Base-by-base conservation (phyloP, 257 asterid genomes). In the Lycium ferocissimum region DNA sequence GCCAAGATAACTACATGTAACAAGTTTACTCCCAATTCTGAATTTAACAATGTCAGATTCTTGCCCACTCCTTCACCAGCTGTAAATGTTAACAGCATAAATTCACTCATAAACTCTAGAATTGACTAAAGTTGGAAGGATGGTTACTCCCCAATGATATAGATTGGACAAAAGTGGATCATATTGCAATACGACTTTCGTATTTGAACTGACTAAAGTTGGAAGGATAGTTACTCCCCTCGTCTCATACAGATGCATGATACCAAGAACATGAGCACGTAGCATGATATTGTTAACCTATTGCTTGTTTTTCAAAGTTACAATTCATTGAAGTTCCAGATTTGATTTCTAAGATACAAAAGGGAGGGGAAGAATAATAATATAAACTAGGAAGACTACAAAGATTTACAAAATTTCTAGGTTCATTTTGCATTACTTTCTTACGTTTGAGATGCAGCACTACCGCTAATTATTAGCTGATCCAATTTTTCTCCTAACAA, bases 351-450 rank as follows among this genome's bases (percentile, higher is more conserved):
- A 76, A 53, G 65, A 75, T 49, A 75, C 62, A 75, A 75, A 75
- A 75, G 6, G 65, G 26, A 12, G 81, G 10, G 14, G 63, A 51
- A 76, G 6, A 53, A 4, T 14, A 20, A 12, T 49, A 26, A 12
- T 43, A 63, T 63, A 53, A 83, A 56, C 84, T 38, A 81, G 17
- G 4, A 81, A 58, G 43, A 57, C 8, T 81, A 81, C 12, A 6
- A 37, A 45, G 40, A 59, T 57, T 5, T 59, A 58, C 84, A 38
- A 57, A 59, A 57, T 81, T 81, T 81, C 2, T 81, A n/a, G 58
- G 14, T 61, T 18, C 73, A 81, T 81, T 81, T 81, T 17, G 83
- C 71, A 57, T 17, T 80, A 57, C 40, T 80, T 80, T 18, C 71
- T 38, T 59, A 81, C 33, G 84, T 45, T 40, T 59, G 22, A 40